Evolutionary conservation across 73 alveolate genomes (phyloP).

Genomic region (Paramecium sexaurelia): DNA sequence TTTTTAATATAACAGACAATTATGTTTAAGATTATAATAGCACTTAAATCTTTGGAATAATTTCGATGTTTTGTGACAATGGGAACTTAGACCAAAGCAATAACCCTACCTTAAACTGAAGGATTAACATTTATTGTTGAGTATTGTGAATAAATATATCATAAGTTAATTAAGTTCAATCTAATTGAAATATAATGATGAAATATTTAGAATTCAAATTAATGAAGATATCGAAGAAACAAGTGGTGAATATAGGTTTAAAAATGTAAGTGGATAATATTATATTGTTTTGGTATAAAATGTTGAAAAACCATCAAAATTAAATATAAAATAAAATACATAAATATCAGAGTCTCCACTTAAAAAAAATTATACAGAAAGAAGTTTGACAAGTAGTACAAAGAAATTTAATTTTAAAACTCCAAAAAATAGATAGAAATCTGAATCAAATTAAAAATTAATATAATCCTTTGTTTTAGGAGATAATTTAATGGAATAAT

Average conservation of each 20-base stretch:
- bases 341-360: not conserved
- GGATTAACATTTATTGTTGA: conserved; percentile 9
- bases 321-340: conserved; percentile 3
- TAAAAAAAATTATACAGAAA: not conserved
- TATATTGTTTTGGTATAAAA: not conserved
- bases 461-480: not conserved
- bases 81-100: not conserved
- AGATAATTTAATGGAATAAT: conserved; percentile 30
- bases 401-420: not conserved
- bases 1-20: conserved; percentile 20
- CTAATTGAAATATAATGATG: not conserved
- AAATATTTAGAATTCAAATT: not conserved
- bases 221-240: conserved; percentile 2
- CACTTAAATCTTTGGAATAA: not conserved
- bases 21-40: not conserved
- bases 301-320: conserved; percentile 40
- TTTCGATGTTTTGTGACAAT: not conserved
- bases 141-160: not conserved
- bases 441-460: conserved; percentile 19
- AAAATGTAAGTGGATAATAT: not conserved
- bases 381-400: not conserved
- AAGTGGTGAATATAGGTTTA: conserved; percentile 21
- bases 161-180: not conserved
- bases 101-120: not conserved
- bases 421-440: not conserved